Conservation (phyloP, 73 alveolate species). For the Tetrahymena malaccensis region DNA sequence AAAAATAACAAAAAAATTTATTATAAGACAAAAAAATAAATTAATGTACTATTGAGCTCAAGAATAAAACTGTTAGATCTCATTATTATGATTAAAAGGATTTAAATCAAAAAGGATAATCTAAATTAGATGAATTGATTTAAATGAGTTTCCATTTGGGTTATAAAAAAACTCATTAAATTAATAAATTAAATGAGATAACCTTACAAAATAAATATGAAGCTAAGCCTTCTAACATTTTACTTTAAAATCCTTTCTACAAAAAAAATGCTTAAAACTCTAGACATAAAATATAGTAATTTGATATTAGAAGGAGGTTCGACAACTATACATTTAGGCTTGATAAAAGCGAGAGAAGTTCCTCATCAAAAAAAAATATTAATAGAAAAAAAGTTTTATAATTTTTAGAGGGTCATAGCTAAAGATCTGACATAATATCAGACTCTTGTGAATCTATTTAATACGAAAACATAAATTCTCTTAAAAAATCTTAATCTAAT, state of each 20-base stretch:
- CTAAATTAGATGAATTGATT: not conserved
- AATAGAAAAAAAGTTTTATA: not conserved
- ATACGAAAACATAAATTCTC: not conserved
- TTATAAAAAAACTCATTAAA: not conserved
- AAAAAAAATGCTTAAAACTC: not conserved
- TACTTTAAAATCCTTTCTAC: not conserved
- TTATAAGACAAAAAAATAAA: not conserved
- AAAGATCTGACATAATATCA: not conserved
- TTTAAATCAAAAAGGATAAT: not conserved
- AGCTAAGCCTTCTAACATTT: not conserved
- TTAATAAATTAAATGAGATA: not conserved
- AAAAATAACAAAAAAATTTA: not conserved
- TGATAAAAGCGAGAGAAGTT: not conserved
- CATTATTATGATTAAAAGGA: not conserved
- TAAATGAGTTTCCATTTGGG: not conserved
- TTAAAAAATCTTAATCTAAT: not conserved
- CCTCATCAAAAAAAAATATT: not conserved
- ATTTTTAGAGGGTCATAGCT: not conserved
- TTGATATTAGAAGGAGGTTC: not conserved
- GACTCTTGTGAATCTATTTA: not conserved
- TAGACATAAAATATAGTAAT: not conserved
- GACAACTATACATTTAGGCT: not conserved
- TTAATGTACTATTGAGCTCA: not conserved
- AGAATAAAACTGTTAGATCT: not conserved
- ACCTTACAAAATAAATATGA: not conserved